Evolutionary conservation across 225 moss, liverwort and hornwort species (phyloP).

Genomic region (Marchantia paleacea): DNA sequence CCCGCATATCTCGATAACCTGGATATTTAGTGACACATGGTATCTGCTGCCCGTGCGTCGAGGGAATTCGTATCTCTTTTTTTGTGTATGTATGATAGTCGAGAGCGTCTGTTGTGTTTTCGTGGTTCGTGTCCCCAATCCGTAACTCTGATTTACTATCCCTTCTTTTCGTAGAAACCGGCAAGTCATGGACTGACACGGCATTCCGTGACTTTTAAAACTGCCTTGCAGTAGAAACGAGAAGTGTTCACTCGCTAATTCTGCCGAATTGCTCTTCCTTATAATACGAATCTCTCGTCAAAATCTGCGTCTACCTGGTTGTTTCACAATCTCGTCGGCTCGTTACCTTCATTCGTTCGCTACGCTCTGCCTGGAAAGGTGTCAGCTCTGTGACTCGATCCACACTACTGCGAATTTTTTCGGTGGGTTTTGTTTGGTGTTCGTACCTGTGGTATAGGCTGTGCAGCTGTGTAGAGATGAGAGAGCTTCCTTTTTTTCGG

Average conservation of each 20-base stretch:
- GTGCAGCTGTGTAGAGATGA: constrained; percentile 1
- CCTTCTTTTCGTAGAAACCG: not conserved
- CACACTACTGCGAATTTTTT: not conserved
- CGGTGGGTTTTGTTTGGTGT: not conserved
- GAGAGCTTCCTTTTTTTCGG: not conserved
- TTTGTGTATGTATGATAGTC: not conserved
- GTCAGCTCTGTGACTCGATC: not conserved
- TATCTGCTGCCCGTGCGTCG: not conserved
- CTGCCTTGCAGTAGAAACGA: not conserved
- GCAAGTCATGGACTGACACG: not conserved
- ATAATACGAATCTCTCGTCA: not conserved
- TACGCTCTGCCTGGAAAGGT: not conserved
- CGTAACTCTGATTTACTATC: not conserved
- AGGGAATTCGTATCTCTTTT: constrained; percentile 5
- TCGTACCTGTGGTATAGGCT: not conserved
- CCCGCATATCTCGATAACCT: constrained; percentile 11
- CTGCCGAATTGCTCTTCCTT: not conserved
- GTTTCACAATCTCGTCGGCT: not conserved
- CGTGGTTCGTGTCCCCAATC: not conserved
- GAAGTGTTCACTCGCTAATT: not conserved
- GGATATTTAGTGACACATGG: not conserved
- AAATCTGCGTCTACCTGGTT: not conserved
- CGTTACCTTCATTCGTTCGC: not conserved
- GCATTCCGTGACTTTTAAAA: not conserved
- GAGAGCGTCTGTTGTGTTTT: not conserved